phyloP scores from a whole-genome alignment of 257 asterid genomes.

The Solanum neorickii region DNA sequence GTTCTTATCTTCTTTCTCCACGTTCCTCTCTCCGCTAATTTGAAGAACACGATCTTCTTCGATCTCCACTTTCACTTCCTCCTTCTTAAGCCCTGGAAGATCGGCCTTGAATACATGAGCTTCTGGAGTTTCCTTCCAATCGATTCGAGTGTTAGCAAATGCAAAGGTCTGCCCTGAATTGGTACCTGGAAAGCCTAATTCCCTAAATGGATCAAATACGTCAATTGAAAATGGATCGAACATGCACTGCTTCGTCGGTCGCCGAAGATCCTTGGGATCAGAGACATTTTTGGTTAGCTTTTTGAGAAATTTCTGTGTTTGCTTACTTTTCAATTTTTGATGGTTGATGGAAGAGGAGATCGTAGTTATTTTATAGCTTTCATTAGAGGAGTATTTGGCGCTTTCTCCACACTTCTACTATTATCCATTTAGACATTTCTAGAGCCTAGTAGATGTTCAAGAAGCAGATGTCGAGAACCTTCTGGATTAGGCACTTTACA shows the following conservation, averaged over 20 bases:
- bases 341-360: background rate
- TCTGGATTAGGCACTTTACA: background rate
- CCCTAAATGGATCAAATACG: background rate
- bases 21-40: constrained; percentile 1
- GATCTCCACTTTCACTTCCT: background rate
- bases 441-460: background rate
- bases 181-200: background rate
- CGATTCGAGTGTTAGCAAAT: background rate
- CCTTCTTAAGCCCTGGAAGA: background rate
- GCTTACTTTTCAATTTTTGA: background rate
- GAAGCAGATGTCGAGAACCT: background rate
- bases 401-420: background rate
- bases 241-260: background rate
- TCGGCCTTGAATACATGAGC: background rate
- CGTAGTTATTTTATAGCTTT: background rate
- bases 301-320: background rate
- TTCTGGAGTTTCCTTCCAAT: background rate
- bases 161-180: background rate
- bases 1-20: constrained; percentile 8
- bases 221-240: background rate
- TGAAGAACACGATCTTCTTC: background rate
- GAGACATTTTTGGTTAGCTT: background rate
- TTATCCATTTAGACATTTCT: background rate
- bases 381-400: background rate
- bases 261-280: background rate